Base-by-base conservation (phyloP, 768 basidiomycete species). In the Phaeolepiota aurea region DNA sequence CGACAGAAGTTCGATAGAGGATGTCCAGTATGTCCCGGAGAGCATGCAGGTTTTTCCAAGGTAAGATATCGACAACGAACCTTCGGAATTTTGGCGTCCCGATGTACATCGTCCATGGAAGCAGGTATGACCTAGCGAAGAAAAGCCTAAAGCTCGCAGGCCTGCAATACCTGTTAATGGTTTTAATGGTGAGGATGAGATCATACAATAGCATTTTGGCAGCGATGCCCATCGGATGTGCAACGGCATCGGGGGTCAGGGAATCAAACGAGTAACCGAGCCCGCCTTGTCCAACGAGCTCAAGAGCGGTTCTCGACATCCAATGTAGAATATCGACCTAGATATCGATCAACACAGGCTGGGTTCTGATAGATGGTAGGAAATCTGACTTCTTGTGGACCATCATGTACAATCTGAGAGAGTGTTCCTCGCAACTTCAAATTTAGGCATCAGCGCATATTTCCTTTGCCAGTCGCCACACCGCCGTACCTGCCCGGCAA, bases 261-360 rank as follows among this genome's bases (percentile, higher is more conserved):
- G 54, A 37, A 44, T 62, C 61, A 25, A 63, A 61, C 20, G 54
- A 57, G 34, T 52, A 50, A 15, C 62, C 61, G 11, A 71, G 51
- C 1, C 67, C 65, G 9, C 58, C 59, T 50, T 64, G 65, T 7
- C 65, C 66, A 37, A 71, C 58, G 42, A 68, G 54, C 37, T 69
- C 66, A 18, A 68, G 52, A 23, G 64, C 62, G 37, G 54, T 56
- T 18, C 58, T 55, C 13, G 56, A 47, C 43, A 47, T 56, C 56
- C 51, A 62, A n/a, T 48, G 39, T 4, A 46, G 32, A 20, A 58
- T 20, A 45, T 59, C 56, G 18, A 59, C 40, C 54, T 57, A 36
- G 16, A 15, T 15, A 33, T 31, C n/a, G 14, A 22, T 41, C 5
- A 16, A 7, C n/a, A n/a, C n/a, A n/a, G n/a, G n/a, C n/a, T n/a